Evolutionary conservation across 2,329 filamentous ascomycete genomes (phyloP), one percentile per base, ranked within the genome.

Genomic region (Hypoxylon sp.): DNA sequence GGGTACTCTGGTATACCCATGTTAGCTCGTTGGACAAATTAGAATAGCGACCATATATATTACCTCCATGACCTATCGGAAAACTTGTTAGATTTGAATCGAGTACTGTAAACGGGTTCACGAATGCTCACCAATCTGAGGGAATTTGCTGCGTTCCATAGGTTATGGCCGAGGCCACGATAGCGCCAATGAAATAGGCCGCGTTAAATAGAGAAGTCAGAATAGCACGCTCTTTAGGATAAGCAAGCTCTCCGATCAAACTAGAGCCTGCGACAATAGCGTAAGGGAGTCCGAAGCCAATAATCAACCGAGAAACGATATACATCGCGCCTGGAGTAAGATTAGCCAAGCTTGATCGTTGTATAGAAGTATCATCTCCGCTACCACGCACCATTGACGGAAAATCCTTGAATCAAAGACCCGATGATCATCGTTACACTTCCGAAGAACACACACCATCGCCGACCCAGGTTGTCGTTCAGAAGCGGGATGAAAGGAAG

Each of bases 231-330:
- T 85, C 81, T 63, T 82, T 84, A 2, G 82, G 82, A 61, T 85
- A 78, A 1, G 76, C 81, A 17, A 86, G 70, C 63, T 86, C 83
- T 67, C 81, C 82, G 19, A 86, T 80, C 38, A 85, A 68, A 23
- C 78, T 75, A 1, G 82, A 79, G 3, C 79, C 82, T 2, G 80
- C 78, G 23, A 84, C 78, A 53, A 84, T 84, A 51, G 77, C 79
- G 57, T 81, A 82, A 0, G 80, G 78, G 36, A 86, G 81, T n/a
- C 83, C 83, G 16, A 80, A 78, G 11, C 83, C 83, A n/a, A 86
- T 76, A 17, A 86, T 70, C 50, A 83, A 75, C 46, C 83, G 79
- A 8, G 82, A 75, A 13, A 84, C 69, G 55, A 85, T 79, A 60
- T 83, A 86, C 82, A 84, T 85, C 26, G 67, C 78, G 20, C 75